Percentiles rank a stretch among this genome's conserved stretches.
These are phyloP conservation scores for Scheffersomyces parashehatae DNA, from an alignment of 1,139 yeast genomes.

Conservation along the genomic window DNA sequence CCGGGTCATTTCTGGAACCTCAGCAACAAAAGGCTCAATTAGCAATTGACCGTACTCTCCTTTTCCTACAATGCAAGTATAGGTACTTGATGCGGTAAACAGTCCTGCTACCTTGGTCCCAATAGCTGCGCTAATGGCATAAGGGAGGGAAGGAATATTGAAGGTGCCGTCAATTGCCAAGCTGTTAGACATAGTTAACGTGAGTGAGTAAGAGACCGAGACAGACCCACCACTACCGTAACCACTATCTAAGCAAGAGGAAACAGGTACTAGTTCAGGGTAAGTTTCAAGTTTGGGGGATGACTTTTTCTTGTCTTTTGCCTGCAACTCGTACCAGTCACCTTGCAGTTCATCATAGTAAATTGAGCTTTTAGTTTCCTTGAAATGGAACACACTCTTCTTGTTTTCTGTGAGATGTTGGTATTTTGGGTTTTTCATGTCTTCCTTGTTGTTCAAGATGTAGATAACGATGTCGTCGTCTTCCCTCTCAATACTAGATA, in stretches of 20 bases:
- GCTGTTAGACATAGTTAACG: background rate
- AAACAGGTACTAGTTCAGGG: constrained; percentile 9
- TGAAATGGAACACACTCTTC: constrained; percentile 11
- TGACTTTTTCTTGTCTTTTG: constrained; percentile 1
- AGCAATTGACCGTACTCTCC: background rate
- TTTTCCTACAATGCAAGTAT: background rate
- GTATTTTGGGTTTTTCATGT: constrained; percentile 8
- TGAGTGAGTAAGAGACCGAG: background rate
- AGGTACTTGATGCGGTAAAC: background rate
- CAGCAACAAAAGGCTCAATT: background rate
- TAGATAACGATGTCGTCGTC: no score
- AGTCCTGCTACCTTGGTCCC: background rate
- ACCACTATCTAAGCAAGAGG: constrained; percentile 9
- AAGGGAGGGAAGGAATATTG: background rate
- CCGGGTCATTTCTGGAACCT: background rate
- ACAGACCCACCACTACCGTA: constrained; percentile 6
- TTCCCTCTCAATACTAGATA: no score
- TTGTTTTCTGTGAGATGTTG: constrained; percentile 8
- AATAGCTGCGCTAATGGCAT: background rate
- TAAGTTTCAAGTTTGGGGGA: constrained; percentile 1
- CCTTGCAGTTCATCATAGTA: constrained; percentile 14
- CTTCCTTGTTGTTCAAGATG: constrained; percentile 4
- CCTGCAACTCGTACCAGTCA: constrained; percentile 12
- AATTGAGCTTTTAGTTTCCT: constrained; percentile 8
- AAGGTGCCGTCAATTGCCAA: background rate